Conservation (phyloP, 371 early-diverging fungal genomes). For the Conidiobolus coronatus region DNA sequence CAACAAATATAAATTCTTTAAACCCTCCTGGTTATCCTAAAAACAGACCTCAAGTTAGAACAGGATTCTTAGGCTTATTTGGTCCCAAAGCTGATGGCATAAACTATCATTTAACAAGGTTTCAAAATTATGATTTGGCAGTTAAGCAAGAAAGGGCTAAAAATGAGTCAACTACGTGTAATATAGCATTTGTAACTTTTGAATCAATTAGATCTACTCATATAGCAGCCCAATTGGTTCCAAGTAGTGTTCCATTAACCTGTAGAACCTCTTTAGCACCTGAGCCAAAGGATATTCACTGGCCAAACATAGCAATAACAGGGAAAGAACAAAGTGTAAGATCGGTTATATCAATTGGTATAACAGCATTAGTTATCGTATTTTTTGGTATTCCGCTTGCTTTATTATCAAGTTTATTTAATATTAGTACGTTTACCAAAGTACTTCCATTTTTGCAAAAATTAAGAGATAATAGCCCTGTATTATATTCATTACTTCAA, state of each 20-base stretch:
- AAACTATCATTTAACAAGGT: constrained; percentile 9
- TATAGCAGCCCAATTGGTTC: constrained; percentile 1
- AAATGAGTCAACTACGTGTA: constrained; percentile 8
- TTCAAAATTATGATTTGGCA: constrained; percentile 17
- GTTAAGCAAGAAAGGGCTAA: background rate
- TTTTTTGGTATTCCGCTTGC: constrained; percentile 45
- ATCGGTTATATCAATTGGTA: constrained; percentile 21
- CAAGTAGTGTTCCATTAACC: constrained; percentile 15
- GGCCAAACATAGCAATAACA: constrained; percentile 50
- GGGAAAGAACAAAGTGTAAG: constrained; percentile 20
- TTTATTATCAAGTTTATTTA: constrained; percentile 39
- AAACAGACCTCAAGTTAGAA: constrained; percentile 7
- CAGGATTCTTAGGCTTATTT: constrained; percentile 12
- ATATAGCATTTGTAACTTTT: constrained; percentile 32
- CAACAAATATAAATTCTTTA: no score
- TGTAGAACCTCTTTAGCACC: constrained; percentile 56
- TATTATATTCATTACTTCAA: constrained; percentile 24
- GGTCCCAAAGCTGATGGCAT: constrained; percentile 14
- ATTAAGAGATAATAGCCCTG: constrained; percentile 19
- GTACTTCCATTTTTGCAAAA: constrained; percentile 19
- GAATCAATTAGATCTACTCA: constrained; percentile 13
- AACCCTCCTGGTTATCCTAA: background rate
- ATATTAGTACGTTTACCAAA: constrained; percentile 36
- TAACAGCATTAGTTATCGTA: constrained; percentile 30
- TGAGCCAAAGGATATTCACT: constrained; percentile 76